phyloP scores from a whole-genome alignment of 2,329 filamentous ascomycete species.

The Fusarium equiseti region DNA sequence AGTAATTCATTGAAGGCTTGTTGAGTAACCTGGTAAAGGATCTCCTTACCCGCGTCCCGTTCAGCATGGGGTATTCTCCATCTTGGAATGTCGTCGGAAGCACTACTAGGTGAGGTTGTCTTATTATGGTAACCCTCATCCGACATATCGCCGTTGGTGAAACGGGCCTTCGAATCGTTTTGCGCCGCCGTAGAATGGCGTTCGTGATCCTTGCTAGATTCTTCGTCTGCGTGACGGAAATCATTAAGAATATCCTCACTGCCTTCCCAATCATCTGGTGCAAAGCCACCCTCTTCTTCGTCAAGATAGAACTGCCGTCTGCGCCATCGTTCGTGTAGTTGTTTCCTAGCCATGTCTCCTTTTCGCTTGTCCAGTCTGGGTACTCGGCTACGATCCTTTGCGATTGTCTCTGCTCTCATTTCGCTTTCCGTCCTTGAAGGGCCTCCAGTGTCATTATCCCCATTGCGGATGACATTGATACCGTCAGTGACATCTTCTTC shows the following conservation, averaged over 20 bases:
- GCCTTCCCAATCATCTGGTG: conserved; percentile 72
- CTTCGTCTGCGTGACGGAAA: conserved; percentile 53
- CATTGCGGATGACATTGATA: conserved; percentile 43
- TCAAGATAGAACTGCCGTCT: conserved; percentile 85
- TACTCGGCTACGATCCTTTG: conserved; percentile 52
- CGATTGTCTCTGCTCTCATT: conserved; percentile 54
- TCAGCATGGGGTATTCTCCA: conserved; percentile 85
- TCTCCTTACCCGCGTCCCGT: conserved; percentile 85
- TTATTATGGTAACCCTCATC: conserved; percentile 78
- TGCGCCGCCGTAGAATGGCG: conserved; percentile 68
- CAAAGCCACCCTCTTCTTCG: conserved; percentile 81
- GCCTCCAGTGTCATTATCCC: conserved; percentile 48
- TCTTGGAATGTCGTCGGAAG: conserved; percentile 80
- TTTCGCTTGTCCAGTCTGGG: conserved; percentile 56
- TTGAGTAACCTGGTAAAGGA: conserved; percentile 91
- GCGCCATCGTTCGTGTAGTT: conserved; percentile 79
- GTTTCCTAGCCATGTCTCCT: conserved; percentile 61
- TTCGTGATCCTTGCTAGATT: conserved; percentile 57
- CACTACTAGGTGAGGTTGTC: conserved; percentile 76
- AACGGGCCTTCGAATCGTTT: conserved; percentile 83
- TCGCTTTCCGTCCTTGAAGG: conserved; percentile 57
- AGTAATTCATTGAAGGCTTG: conserved; percentile 92
- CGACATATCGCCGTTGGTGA: conserved; percentile 77
- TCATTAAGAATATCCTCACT: conserved; percentile 67
- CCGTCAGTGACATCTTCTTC: conserved; percentile 37